A percentile compares a stretch with the other conserved stretches of the same genome.
These are phyloP conservation scores for Fraxinus baroniana DNA, from an alignment of 305 asterid genomes.

Conservation along the genomic window DNA sequence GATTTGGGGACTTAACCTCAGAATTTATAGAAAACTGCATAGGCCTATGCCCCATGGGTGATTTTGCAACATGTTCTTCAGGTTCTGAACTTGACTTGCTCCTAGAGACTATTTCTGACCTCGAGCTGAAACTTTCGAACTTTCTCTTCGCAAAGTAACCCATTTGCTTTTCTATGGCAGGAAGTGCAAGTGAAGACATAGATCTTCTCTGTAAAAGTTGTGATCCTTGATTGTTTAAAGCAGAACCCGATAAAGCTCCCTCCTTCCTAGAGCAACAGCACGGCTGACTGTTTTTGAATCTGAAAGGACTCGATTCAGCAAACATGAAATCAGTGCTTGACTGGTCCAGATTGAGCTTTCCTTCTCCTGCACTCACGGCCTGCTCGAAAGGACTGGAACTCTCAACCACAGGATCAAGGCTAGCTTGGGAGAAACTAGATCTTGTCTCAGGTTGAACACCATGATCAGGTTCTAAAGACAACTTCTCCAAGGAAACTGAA, in stretches of 20 bases:
- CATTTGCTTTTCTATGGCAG: constrained; percentile 38
- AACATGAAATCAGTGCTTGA: constrained; percentile 24
- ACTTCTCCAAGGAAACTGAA: constrained; percentile 39
- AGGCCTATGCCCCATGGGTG: constrained; percentile 25
- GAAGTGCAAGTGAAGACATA: constrained; percentile 32
- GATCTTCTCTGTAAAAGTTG: constrained; percentile 42
- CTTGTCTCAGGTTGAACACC: constrained; percentile 28
- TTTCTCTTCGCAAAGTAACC: constrained; percentile 25
- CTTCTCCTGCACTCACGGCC: constrained; percentile 26
- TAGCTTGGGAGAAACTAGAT: constrained; percentile 25
- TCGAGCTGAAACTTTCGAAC: constrained; percentile 15
- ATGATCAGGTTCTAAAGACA: constrained; percentile 29
- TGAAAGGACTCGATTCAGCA: constrained; percentile 28
- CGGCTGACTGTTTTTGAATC: constrained; percentile 43
- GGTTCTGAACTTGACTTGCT: constrained; percentile 28
- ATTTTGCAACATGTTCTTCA: constrained; percentile 24
- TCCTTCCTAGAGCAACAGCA: constrained; percentile 78
- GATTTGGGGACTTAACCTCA: constrained; percentile 36
- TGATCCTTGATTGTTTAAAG: constrained; percentile 46
- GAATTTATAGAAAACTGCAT: constrained; percentile 35
- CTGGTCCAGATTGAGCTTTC: constrained; percentile 32
- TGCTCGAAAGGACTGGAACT: constrained; percentile 28
- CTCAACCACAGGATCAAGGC: constrained; percentile 31
- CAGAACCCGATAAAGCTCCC: constrained; percentile 32
- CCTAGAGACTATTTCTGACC: constrained; percentile 30